These are phyloP conservation scores for Phyllachora maydis DNA, from an alignment of 2,329 filamentous ascomycete genomes.

Conservation along the genomic window DNA sequence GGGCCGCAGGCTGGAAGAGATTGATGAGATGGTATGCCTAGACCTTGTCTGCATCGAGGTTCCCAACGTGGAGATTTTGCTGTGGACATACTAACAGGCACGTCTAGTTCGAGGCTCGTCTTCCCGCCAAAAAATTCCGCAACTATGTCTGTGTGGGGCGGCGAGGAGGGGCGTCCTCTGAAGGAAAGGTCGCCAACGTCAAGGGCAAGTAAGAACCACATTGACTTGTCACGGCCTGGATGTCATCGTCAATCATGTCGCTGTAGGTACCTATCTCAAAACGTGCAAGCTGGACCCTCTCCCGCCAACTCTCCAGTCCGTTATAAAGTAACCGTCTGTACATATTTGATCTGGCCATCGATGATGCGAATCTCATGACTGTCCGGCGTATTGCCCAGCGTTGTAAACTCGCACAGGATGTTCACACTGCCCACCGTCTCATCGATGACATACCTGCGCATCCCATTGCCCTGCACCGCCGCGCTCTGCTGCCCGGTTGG, in stretches of 20 bases:
- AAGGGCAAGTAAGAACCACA: no score
- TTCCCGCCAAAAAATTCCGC: conserved; percentile 20
- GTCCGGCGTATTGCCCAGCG: conserved; percentile 11
- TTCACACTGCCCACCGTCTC: conserved; percentile 14
- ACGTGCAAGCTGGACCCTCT: no score
- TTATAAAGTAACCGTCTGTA: conserved; percentile 14
- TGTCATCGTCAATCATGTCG: no score
- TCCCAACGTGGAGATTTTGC: not conserved
- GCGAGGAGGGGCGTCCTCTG: no score
- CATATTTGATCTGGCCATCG: conserved; percentile 13
- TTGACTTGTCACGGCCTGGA: no score
- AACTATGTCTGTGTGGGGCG: conserved; percentile 12
- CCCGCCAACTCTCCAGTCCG: no score
- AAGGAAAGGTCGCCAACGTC: no score
- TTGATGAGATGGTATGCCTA: conserved; percentile 28
- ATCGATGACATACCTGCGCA: conserved; percentile 15
- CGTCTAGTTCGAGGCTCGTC: conserved; percentile 12
- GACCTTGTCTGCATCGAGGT: not conserved
- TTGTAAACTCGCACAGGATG: conserved; percentile 14
- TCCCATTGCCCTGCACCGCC: conserved; percentile 10
- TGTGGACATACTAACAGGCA: conserved; percentile 2
- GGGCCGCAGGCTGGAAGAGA: conserved; percentile 28
- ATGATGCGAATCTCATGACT: conserved; percentile 14
- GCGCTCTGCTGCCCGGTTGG: conserved; percentile 12
- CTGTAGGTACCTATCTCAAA: no score